phyloP scores from a whole-genome alignment of 1,139 yeast genomes.

The Scheffersomyces insectosa region DNA sequence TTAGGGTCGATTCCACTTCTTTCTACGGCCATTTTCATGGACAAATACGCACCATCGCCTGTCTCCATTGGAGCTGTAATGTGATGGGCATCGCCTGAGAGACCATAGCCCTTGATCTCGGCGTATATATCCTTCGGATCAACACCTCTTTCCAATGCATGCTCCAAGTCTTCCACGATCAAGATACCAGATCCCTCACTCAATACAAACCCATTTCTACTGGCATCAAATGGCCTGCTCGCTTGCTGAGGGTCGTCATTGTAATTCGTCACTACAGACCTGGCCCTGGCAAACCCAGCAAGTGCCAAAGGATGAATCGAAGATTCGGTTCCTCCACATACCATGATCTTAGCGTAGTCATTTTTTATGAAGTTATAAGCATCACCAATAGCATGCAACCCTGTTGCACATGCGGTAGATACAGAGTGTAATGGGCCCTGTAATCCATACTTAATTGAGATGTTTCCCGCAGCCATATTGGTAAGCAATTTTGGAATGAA shows the following conservation, averaged over 20 bases:
- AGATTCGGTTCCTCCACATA: conserved; percentile 93
- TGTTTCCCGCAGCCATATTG: conserved; percentile 95
- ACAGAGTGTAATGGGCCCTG: conserved; percentile 88
- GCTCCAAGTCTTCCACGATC: conserved; percentile 73
- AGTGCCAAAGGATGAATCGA: conserved; percentile 83
- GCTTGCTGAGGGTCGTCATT: conserved; percentile 65
- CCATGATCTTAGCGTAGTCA: conserved; percentile 82
- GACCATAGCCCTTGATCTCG: conserved; percentile 83
- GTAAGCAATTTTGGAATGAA: conserved; percentile 81
- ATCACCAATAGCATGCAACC: conserved; percentile 91
- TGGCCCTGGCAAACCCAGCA: conserved; percentile 90
- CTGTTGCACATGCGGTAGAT: conserved; percentile 97
- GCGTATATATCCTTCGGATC: conserved; percentile 63
- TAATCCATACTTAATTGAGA: conserved; percentile 74
- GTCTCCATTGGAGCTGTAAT: conserved; percentile 85
- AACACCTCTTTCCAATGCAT: conserved; percentile 66
- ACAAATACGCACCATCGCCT: conserved; percentile 82
- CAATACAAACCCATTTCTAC: conserved; percentile 83
- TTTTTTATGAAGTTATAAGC: conserved; percentile 77
- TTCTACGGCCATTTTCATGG: conserved; percentile 76
- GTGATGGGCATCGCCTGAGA: conserved; percentile 90
- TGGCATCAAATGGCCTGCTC: conserved; percentile 83
- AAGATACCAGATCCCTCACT: conserved; percentile 92
- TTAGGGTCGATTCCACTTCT: conserved; percentile 44
- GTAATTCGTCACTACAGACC: conserved; percentile 67